Evolutionary conservation across 768 basidiomycete species (phyloP), one percentile per base, ranked within the genome.

Genomic region (Phaeotremella skinneri): DNA sequence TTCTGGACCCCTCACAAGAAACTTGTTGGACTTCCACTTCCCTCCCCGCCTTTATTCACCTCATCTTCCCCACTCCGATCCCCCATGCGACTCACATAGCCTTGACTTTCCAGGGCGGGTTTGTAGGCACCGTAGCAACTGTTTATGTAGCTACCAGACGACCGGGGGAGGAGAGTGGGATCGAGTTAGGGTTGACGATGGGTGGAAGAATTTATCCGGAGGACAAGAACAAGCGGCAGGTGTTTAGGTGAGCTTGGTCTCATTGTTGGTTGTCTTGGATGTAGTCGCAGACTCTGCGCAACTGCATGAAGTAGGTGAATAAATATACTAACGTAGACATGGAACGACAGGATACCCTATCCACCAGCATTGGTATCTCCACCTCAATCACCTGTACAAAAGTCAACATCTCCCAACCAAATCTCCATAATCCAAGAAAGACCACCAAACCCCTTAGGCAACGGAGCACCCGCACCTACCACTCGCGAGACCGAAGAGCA

Each of bases 31-130:
- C 64, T 16, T 60, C 62, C 27, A 17, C 56, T n/a, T 43, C 68
- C 25, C 59, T 70, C 20, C 75, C 75, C 30, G 62, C 68, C 32
- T 63, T 34, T 11, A 52, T 76, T 27, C 69, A 69, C 56, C 59
- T 76, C 16, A 67, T 52, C 4, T 70, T 73, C 59, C 61, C 69
- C 2, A 50, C 52, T 0, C 69, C 72, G 5, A 49, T 72, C 13
- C 43, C 45, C 1, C 53, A 54, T 47, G 72, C 69, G 2, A 69
- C 68, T 20, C 73, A 74, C 27, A 50, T 76, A n/a, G 72, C 75
- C 2, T 37, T 76, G 20, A 72, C 70, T 16, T 76, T 76, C 47
- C 75, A 76, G 47, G 75, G 75, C 29, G 75, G 75, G 1, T 76
- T 76, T 48, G 67, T 69, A 6, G 70, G 61, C 14, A 73, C 69